These are phyloP conservation scores for Aspergillus fijiensis DNA, from an alignment of 2,329 filamentous ascomycete species.

Conservation along the genomic window DNA sequence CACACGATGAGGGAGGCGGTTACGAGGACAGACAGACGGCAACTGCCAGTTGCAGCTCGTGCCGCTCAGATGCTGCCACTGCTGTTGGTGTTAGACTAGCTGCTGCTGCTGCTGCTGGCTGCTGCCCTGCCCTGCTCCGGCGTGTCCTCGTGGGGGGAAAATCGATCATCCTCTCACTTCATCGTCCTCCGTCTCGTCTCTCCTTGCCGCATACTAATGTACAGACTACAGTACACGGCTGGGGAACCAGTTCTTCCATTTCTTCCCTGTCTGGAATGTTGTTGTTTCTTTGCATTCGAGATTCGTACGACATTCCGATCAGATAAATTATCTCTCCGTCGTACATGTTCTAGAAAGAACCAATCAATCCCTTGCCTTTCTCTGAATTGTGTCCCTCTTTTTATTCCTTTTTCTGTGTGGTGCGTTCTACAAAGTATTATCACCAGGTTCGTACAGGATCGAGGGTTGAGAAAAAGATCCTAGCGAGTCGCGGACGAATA, in stretches of 20 bases:
- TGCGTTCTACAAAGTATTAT: background rate
- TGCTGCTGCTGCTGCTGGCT: background rate
- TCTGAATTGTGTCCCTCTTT: background rate
- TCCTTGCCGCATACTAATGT: background rate
- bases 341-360: constrained; percentile 7
- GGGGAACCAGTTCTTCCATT: background rate
- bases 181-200: background rate
- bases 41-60: constrained; percentile 9
- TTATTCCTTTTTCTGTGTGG: background rate
- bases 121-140: background rate
- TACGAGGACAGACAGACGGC: no score
- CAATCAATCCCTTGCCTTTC: background rate
- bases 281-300: constrained; percentile 1
- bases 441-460: background rate
- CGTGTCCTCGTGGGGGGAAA: constrained; percentile 9
- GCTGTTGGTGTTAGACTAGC: background rate
- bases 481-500: background rate
- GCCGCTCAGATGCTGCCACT: constrained; percentile 10
- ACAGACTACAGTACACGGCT: background rate
- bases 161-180: background rate
- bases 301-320: constrained; percentile 20
- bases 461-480: background rate
- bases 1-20: background rate
- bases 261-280: constrained; percentile 9
- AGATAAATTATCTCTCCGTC: constrained; percentile 8